Evolutionary conservation across 2,329 filamentous ascomycete genomes (phyloP).

Genomic region (Aspergillus persii): DNA sequence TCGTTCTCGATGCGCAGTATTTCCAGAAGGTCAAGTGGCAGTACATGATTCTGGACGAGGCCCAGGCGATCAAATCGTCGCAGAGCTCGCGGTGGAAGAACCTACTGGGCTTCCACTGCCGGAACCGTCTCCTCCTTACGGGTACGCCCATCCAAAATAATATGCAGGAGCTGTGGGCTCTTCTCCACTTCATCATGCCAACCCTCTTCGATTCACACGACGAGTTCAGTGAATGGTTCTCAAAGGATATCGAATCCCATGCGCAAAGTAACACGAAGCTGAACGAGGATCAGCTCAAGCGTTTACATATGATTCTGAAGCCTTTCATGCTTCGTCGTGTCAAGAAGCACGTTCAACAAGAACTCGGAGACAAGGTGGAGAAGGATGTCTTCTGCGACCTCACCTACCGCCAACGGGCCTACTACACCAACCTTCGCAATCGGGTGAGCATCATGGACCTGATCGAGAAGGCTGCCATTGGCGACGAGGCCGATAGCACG

Average conservation of each 20-base stretch:
- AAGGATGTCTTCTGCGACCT: conserved; percentile 94
- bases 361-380: conserved; percentile 98
- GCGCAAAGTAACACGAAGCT: conserved; percentile 99
- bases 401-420: conserved; percentile 90
- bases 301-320: conserved; percentile 97
- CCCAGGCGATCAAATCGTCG: conserved; percentile 98
- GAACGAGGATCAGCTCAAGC: conserved; percentile 95
- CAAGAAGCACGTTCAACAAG: conserved; percentile 99
- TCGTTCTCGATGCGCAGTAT: conserved; percentile 92
- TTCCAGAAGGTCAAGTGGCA: conserved; percentile 99
- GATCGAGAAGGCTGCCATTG: conserved; percentile 92
- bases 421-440: conserved; percentile 88
- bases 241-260: conserved; percentile 81
- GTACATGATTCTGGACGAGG: conserved; percentile 99
- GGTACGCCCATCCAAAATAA: conserved; percentile 99
- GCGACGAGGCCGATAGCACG: conserved; percentile 90
- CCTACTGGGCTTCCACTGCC: conserved; percentile 87
- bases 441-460: conserved; percentile 99
- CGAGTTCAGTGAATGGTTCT: conserved; percentile 55
- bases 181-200: conserved; percentile 99
- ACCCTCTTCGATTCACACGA: conserved; percentile 74
- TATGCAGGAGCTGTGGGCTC: conserved; percentile 98
- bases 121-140: conserved; percentile 88
- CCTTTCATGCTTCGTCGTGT: conserved; percentile 99
- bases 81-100: conserved; percentile 97